Base-by-base conservation (phyloP, 2,329 filamentous ascomycete genomes). In the Xylariaceae sp. region DNA sequence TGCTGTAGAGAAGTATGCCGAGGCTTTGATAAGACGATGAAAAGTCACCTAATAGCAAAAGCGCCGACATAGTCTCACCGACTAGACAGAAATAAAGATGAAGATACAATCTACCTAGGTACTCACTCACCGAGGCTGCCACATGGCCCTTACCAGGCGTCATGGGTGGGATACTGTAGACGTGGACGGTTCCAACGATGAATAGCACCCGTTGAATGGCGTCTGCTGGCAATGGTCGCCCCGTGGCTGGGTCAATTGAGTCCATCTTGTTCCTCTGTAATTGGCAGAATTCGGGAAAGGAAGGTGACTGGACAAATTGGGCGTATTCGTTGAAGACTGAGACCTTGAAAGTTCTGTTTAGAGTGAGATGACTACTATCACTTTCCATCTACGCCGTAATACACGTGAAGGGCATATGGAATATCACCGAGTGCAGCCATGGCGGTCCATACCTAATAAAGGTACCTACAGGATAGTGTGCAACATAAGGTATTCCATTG, bases 181-280 rank as follows among this genome's bases (percentile, higher is more conserved):
- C 84, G 78, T 96, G 91, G 63, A 95, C 88, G 63, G 82, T 79
- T 68, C 82, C 78, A 62, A 87, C 85, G 73, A 92, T 79, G 82
- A 91, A 93, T 73, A 96, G 88, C 71, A 95, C 81, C 73, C 91
- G 88, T 76, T 95, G 90, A 76, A 96, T 94, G 67, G 91, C 89
- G 71, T 91, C 89, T 49, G 85, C 72, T 53, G 90, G 87, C 65
- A 92, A 82, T 63, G 87, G 75, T 29, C 77, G 78, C 67, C 88
- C 87, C 19, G 90, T 94, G 53, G 87, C 81, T 49, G 89, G 90
- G 75, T 95, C 90, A 71, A 86, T 78, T 53, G 81, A 76, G 67
- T 86, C 81, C 87, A 90, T 89, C 16, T 45, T 63, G 49, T 33
- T 29, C 37, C 41, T 31, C 29, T 37, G 17, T 23, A 33, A 43